These are phyloP conservation scores for Ammopiptanthus mongolicus DNA, from an alignment of 306 rosid genomes.

Conservation along the genomic window DNA sequence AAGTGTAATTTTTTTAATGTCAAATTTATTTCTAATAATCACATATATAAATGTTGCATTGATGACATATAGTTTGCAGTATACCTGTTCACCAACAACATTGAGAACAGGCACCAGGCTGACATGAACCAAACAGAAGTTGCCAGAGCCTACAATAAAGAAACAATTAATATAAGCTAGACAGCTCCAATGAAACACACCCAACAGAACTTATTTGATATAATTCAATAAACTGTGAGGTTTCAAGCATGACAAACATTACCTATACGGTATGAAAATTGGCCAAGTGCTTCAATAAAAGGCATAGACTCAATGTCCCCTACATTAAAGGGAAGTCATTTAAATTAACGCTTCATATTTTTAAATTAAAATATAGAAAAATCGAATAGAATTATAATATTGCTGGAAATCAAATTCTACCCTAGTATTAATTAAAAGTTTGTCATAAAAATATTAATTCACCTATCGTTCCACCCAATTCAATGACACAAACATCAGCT, in stretches of 20 bases:
- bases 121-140: constrained; percentile 80
- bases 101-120: constrained; percentile 81
- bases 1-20: background rate
- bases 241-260: background rate
- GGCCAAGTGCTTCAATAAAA: constrained; percentile 58
- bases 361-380: background rate
- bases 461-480: constrained; percentile 69
- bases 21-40: background rate
- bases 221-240: background rate
- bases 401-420: background rate
- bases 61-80: background rate
- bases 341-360: background rate
- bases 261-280: constrained; percentile 57
- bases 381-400: background rate
- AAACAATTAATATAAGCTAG: constrained; percentile 10
- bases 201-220: background rate
- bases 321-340: constrained; percentile 23
- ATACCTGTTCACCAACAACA: constrained; percentile 84
- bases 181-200: background rate
- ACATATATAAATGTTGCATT: background rate
- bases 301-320: constrained; percentile 65
- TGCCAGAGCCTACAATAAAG: constrained; percentile 48
- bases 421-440: background rate
- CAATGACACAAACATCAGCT: constrained; percentile 65
- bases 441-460: constrained; percentile 20